Conservation (phyloP, 2,329 filamentous ascomycete genomes). For the Sarocladium kiliense region DNA sequence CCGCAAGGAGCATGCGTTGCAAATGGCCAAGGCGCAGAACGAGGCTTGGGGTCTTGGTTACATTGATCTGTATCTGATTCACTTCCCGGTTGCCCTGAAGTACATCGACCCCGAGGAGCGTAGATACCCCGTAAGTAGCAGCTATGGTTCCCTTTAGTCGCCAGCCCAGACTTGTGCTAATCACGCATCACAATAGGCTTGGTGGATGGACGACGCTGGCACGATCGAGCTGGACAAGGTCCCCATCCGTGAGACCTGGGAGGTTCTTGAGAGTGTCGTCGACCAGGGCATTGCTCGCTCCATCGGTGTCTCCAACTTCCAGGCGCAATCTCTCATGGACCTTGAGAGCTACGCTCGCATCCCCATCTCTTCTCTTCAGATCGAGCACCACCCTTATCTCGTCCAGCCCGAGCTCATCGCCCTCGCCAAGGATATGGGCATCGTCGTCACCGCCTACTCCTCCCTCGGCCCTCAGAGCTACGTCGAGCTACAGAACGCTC, state of each 20-base stretch:
- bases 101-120: slow-evolving; percentile 36
- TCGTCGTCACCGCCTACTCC: slow-evolving; percentile 60
- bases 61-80: slow-evolving; percentile 80
- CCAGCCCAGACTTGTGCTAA: too few species aligned
- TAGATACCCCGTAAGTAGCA: slow-evolving; percentile 27
- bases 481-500: slow-evolving; percentile 24
- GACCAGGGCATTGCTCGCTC: slow-evolving; percentile 59
- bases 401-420: slow-evolving; percentile 52
- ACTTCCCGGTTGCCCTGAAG: slow-evolving; percentile 49
- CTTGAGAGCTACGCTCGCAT: slow-evolving; percentile 52
- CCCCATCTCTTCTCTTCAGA: slow-evolving; percentile 53
- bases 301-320: slow-evolving; percentile 79
- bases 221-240: slow-evolving; percentile 52
- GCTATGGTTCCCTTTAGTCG: background rate
- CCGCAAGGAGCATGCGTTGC: slow-evolving; percentile 66
- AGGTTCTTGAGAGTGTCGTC: slow-evolving; percentile 68
- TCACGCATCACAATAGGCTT: slow-evolving; percentile 14
- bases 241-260: slow-evolving; percentile 73
- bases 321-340: slow-evolving; percentile 52
- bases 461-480: slow-evolving; percentile 55
- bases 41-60: slow-evolving; percentile 78
- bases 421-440: slow-evolving; percentile 50
- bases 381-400: slow-evolving; percentile 67
- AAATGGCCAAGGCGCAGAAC: slow-evolving; percentile 68
- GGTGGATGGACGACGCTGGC: slow-evolving; percentile 34